Percentiles rank a stretch among this genome's conserved stretches.
Conservation (phyloP, 805 yeast species). For the Kodamaea restingae region DNA sequence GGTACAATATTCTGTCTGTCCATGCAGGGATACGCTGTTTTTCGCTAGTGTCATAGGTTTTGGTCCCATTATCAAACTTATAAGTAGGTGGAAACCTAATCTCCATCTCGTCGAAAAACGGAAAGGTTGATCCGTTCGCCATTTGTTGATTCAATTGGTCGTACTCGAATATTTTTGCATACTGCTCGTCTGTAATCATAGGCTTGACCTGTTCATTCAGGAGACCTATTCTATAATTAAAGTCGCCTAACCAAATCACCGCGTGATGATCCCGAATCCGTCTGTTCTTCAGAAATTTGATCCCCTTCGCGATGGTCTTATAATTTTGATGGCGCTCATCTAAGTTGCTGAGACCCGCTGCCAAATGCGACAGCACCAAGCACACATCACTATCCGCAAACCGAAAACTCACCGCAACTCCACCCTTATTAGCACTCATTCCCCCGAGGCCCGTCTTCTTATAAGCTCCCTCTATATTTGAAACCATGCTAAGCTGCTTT, state of each 20-base stretch:
- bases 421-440: conserved; percentile 79
- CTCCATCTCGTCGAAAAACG: conserved; percentile 73
- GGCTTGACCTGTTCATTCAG: conserved; percentile 71
- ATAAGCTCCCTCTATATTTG: conserved; percentile 62
- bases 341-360: conserved; percentile 82
- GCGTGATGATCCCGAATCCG: conserved; percentile 79
- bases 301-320: conserved; percentile 68
- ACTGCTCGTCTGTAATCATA: conserved; percentile 44
- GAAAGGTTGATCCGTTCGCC: conserved; percentile 68
- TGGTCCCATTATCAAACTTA: conserved; percentile 83
- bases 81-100: conserved; percentile 85
- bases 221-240: conserved; percentile 75
- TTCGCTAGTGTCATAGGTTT: conserved; percentile 80
- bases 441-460: conserved; percentile 96
- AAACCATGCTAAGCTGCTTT: conserved; percentile 46
- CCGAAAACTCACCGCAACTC: conserved; percentile 63
- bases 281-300: conserved; percentile 54
- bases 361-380: conserved; percentile 81
- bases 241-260: conserved; percentile 92
- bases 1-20: conserved; percentile 84
- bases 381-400: conserved; percentile 69
- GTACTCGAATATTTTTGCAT: conserved; percentile 49
- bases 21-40: conserved; percentile 93
- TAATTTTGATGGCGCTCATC: conserved; percentile 86
- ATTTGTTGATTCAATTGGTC: conserved; percentile 83